Evolutionary conservation across 2,329 filamentous ascomycete species (phyloP), one percentile per base, ranked within the genome.

Genomic region (Gaeumannomyces sp.): DNA sequence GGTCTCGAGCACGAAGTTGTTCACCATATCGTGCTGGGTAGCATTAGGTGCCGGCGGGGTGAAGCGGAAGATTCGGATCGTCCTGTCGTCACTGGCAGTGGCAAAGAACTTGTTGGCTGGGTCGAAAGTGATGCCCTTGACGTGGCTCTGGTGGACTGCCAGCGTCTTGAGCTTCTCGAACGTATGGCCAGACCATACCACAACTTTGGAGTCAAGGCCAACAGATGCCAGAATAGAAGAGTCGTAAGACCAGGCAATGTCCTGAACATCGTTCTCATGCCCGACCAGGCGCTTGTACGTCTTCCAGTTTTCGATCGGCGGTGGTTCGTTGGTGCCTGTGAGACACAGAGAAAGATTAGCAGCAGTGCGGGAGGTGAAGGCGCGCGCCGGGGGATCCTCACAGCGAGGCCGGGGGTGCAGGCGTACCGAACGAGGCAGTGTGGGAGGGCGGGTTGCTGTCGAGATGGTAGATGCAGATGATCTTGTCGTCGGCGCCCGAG

Each of bases 41-140:
- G 95, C 92, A 74, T 97, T 97, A 13, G 95, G 91, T 1, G 89
- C 85, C 0, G 95, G 93, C 1, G 94, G 90, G 2, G 91, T 97
- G 76, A 97, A 99, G 66, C 93, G 88, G 77, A 96, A 98, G 71
- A 99, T 92, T 75, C 96, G 96, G 77, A 99, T 96, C 2, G 93
- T 94, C 66, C 95, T 88, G 76, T 99, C 95, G 75, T 99, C 95
- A 78, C 93, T 97, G 2, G 96, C 93, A 0, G 96, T 99, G 22
- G 96, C 95, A 77, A 99, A 99, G 81, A 97, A 99, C 75, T 98
- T 99, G 80, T 98, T 98, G 58, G 95, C 95, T 0, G 95, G 95
- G 74, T 99, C 95, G 73, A 99, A 99, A 0, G 94, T 97, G 72
- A 99, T 96, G 67, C 96, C 95, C 76, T 99, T 99, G 79, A 99